Evolutionary conservation across 345 rosid genomes (phyloP), one percentile per base, ranked within the genome.

Genomic region (Euclidium syriacum): DNA sequence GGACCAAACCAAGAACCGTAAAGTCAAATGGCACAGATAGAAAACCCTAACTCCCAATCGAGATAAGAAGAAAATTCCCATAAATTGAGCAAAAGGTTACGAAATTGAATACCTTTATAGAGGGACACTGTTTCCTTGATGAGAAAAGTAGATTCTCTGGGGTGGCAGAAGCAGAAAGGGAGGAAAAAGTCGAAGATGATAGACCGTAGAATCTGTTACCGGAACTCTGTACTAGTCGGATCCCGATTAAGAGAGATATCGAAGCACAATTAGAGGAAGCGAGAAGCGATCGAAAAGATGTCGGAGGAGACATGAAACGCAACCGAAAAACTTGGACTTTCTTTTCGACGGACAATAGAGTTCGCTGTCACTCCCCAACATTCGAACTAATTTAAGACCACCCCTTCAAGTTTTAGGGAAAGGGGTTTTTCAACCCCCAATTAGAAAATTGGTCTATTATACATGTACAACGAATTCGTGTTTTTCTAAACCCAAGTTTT

Each of bases 101-200:
- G 46, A 4, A 51, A 58, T 41, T 53, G 17, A 40, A 46, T 52
- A 83, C 96, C 96, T 85, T 85, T 22, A 79, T 39, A 17, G 78
- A 72, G 30, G 44, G 53, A 44, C 44, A 69, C 48, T 68, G 83
- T 34, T 72, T 75, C 52, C 79, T 76, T 19, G 62, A 7, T 46
- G 63, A 27, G 57, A 27, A 52, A 44, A 52, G 26, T 10, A 52
- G 11, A 19, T 62, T 36, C 36, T 34, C 30, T 3, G 11, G 19
- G 46, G 72, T 51, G 38, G 38, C 52, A 32, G 64, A 41, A 58
- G 24, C 7, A 2, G 44, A 4, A 23, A 11, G 11, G 3, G 63
- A 35, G 17, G 64, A 48, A 40, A 65, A 39, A 46, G 35, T 52
- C n/a, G 50, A 61, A 24, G 27, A 53, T 7, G 73, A 53, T 23